phyloP scores from a whole-genome alignment of 306 rosid species.

The Rubus parviflorus region DNA sequence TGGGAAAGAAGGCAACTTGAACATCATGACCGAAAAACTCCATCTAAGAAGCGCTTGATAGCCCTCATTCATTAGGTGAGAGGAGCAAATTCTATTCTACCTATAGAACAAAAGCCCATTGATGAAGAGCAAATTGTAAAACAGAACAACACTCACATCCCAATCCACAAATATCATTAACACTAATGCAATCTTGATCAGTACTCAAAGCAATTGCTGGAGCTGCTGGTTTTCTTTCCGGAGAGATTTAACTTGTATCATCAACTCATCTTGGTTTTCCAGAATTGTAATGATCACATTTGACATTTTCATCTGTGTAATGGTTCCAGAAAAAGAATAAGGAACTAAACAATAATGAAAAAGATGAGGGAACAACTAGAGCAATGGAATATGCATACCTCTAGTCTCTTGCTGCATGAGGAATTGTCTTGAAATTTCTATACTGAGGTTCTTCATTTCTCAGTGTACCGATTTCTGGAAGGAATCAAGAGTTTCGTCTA shows the following conservation, averaged over 20 bases:
- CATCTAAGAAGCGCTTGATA: no score
- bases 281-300: slow-evolving; percentile 53
- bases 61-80: no score
- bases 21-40: no score
- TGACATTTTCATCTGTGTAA: slow-evolving; percentile 66
- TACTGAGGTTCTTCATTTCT: no score
- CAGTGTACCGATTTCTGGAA: slow-evolving; percentile 78
- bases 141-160: slow-evolving; percentile 27
- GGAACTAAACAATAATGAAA: background rate
- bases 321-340: slow-evolving; percentile 19
- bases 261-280: slow-evolving; percentile 83
- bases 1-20: no score
- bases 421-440: no score
- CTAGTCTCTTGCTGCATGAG: fast-evolving
- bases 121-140: slow-evolving; percentile 24
- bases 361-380: no score
- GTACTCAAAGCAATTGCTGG: slow-evolving; percentile 68
- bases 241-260: slow-evolving; percentile 77
- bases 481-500: slow-evolving; percentile 78
- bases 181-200: slow-evolving; percentile 20
- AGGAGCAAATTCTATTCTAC: slow-evolving; percentile 10
- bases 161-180: slow-evolving; percentile 13
- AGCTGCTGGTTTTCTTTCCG: slow-evolving; percentile 84
- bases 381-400: no score
- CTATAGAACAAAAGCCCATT: slow-evolving; percentile 17